phyloP scores from a whole-genome alignment of 129 eudicot species.

The Cynara cardunculus region DNA sequence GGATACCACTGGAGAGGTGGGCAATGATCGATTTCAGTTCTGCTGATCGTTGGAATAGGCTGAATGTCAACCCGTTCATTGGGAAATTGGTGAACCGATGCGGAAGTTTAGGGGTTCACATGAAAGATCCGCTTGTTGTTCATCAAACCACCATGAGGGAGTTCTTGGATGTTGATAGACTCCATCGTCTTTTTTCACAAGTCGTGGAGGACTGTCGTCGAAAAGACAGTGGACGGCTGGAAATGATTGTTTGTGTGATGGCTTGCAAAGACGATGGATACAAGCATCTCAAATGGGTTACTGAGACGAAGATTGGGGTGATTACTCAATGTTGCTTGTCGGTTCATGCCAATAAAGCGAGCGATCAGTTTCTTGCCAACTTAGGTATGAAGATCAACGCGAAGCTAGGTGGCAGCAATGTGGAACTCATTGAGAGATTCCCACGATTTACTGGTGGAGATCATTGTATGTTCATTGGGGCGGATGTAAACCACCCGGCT shows the following conservation, averaged over 20 bases:
- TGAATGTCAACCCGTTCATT: slow-evolving; percentile 27
- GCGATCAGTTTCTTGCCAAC: slow-evolving; percentile 62
- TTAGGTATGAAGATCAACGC: slow-evolving; percentile 77
- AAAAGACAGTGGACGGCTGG: slow-evolving; percentile 8
- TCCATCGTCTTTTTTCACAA: slow-evolving; percentile 24
- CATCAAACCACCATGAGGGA: slow-evolving; percentile 22
- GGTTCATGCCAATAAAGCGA: slow-evolving; percentile 31
- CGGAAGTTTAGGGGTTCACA: slow-evolving; percentile 36
- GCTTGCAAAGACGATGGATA: slow-evolving; percentile 44
- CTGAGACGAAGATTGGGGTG: slow-evolving; percentile 69
- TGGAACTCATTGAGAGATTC: slow-evolving; percentile 40
- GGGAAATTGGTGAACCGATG: slow-evolving; percentile 34
- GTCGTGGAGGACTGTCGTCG: slow-evolving; percentile 22
- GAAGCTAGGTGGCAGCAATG: slow-evolving; percentile 76
- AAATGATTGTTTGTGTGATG: slow-evolving; percentile 70
- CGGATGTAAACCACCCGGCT: slow-evolving; percentile 83
- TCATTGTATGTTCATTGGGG: slow-evolving; percentile 77
- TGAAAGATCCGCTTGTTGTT: slow-evolving; percentile 36
- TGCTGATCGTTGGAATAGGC: neutral
- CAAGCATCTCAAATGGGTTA: slow-evolving; percentile 55
- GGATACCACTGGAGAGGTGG: slow-evolving; percentile 57
- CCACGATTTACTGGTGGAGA: slow-evolving; percentile 35
- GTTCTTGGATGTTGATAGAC: slow-evolving; percentile 4
- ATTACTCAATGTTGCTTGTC: slow-evolving; percentile 69
- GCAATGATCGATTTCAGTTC: slow-evolving; percentile 59